phyloP scores from a whole-genome alignment of 78 protist genomes.

The Dictyostelium firmibasis region DNA sequence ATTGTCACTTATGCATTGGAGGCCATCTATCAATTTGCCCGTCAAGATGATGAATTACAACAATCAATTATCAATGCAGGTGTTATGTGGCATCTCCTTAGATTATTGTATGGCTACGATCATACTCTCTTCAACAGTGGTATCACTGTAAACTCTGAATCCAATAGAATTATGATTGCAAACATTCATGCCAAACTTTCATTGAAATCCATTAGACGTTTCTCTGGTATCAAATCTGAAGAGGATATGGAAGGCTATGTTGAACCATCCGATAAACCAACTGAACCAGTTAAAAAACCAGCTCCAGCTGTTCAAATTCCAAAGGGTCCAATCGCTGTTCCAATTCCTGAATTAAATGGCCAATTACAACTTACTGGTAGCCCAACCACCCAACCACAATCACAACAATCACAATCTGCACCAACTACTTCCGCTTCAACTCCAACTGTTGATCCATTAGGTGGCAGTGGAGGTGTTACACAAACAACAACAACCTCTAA shows the following conservation, averaged over 20 bases:
- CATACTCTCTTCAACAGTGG: constrained; percentile 85
- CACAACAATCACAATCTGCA: neutral
- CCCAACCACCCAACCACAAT: neutral
- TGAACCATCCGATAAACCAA: constrained; percentile 69
- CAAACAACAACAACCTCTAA: neutral
- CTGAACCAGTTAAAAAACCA: neutral
- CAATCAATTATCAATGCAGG: constrained; percentile 53
- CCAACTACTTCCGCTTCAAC: neutral
- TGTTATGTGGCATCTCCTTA: constrained; percentile 79
- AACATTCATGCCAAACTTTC: constrained; percentile 66
- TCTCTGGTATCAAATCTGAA: constrained; percentile 48
- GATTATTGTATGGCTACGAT: constrained; percentile 81
- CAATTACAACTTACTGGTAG: neutral
- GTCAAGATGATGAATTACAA: constrained; percentile 53
- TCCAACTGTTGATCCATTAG: neutral
- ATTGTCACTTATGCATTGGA: constrained; percentile 57
- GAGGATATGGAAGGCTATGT: constrained; percentile 68
- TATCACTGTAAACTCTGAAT: constrained; percentile 41
- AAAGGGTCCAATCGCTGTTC: constrained; percentile 59
- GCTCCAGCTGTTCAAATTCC: constrained; percentile 7
- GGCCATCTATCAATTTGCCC: constrained; percentile 43
- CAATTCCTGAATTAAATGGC: constrained; percentile 25
- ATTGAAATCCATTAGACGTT: constrained; percentile 16
- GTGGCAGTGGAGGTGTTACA: neutral
- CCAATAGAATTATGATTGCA: constrained; percentile 58